Base-by-base conservation (phyloP, 129 eudicot genomes). In the Kitagawia praeruptora region DNA sequence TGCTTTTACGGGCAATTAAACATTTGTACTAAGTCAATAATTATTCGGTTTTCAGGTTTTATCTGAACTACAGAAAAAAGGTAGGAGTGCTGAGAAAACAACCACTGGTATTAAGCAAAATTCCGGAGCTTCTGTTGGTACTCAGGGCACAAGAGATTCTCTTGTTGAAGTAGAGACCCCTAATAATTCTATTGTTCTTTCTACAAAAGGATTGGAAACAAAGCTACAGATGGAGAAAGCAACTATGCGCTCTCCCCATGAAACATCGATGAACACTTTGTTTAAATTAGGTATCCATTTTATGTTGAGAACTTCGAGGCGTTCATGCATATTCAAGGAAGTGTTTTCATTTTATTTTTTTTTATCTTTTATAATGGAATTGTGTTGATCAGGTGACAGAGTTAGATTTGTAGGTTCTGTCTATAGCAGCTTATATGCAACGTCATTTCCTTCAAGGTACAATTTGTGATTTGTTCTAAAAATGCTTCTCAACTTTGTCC, bases 321-420 rank as follows among this genome's bases (percentile, higher is more conserved):
- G 9, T 69, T 47, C 76, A 64, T 28, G 31, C 46, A 16, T 2
- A 70, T 37, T 18, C 27, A 38, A 19, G 27, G 46, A 51, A 18
- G 8, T 51, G 9, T 5, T 44, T 70, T 39, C 41, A 2, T 37
- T 70, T 39, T 39, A 1, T 16, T 70, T 14, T 15, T 15, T 16
- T 15, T 5, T 34, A 2, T 2, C 21, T 39, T 70, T 46, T 75
- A 31, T 48, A 40, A 39, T 79, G 83, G 77, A 58, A 44, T 34
- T 73, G 51, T 51, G 54, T 75, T 19, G 85, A 61, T 44, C 74
- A 93, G 98, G 95, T 78, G 98, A 93, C 82, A 85, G 87, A 78
- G 98, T 93, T 46, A 93, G 81, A 79, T 93, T 80, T 82, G 74
- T 88, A 14, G 91, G 93, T 77, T 69, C 93, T 75, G 78, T 82